These are phyloP conservation scores for Talaromyces sp. DNA, from an alignment of 2,329 filamentous ascomycete species.

Conservation along the genomic window DNA sequence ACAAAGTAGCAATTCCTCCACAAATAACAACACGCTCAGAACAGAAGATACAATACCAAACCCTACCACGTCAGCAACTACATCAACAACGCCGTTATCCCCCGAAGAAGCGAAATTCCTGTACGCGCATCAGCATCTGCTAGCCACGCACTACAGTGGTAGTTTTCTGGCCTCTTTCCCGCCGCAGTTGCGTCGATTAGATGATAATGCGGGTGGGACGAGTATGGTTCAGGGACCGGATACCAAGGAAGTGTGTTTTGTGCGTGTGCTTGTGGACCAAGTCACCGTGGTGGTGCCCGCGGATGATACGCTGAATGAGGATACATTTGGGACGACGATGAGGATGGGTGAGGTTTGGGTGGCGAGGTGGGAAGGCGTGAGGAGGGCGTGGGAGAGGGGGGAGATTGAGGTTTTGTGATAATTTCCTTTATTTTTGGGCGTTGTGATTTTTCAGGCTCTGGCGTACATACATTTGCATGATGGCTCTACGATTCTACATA, in stretches of 20 bases:
- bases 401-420: slow-evolving; percentile 39
- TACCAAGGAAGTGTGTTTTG: slow-evolving; percentile 75
- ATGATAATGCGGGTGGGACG: slow-evolving; percentile 83
- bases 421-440: background rate
- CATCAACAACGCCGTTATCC: slow-evolving; percentile 53
- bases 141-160: slow-evolving; percentile 76
- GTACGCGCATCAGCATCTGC: slow-evolving; percentile 73
- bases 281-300: slow-evolving; percentile 37
- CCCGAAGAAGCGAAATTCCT: slow-evolving; percentile 75
- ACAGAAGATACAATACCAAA: slow-evolving; percentile 28
- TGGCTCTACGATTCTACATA: background rate
- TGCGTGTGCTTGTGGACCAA: slow-evolving; percentile 51
- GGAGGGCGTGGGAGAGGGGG: slow-evolving; percentile 40
- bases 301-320: slow-evolving; percentile 22
- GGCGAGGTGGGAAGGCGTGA: slow-evolving; percentile 69
- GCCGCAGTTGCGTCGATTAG: slow-evolving; percentile 68
- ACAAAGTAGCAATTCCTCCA: slow-evolving; percentile 8
- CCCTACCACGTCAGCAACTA: slow-evolving; percentile 10
- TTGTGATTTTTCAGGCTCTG: background rate
- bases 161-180: slow-evolving; percentile 85
- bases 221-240: slow-evolving; percentile 92
- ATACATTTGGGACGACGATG: slow-evolving; percentile 33
- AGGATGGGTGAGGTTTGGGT: slow-evolving; percentile 60
- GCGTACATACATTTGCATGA: background rate
- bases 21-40: background rate